Evolutionary conservation across 768 basidiomycete species (phyloP), one percentile per base, ranked within the genome.

Genomic region (Amanita inopinata): DNA sequence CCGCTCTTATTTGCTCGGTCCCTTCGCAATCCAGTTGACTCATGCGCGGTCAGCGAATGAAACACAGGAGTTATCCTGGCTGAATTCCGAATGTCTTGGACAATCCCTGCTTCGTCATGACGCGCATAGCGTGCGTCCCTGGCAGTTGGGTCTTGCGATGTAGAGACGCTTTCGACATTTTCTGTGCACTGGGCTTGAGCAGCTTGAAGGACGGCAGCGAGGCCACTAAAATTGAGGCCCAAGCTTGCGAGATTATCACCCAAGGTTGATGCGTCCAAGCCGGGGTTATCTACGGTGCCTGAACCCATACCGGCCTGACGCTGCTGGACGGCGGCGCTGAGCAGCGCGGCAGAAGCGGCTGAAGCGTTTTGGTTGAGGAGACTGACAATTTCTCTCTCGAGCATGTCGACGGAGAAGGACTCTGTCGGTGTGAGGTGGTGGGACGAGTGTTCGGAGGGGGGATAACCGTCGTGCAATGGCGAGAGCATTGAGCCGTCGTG

Each of bases 191-290:
- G 78, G 3, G 76, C 76, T 38, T 84, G 80, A 6, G 80, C 86
- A 40, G 83, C 85, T 49, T 87, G 83, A 22, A 88, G 64, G 50
- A 86, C 80, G 36, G 83, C 84, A n/a, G 80, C 83, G 36, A 89
- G 72, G 3, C 77, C 73, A 49, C 67, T 74, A 31, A 84, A 57
- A 52, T 72, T 74, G 33, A 82, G 61, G 25, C 71, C 69, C n/a
- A 80, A 59, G 36, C 69, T 66, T 7, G 63, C 51, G 31, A 67
- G 61, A 40, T 49, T 51, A 23, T 64, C 67, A 23, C 57, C 46
- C 46, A 55, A 58, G 33, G 49, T 27, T 38, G 54, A 51, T 51
- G 54, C 50, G 53, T 54, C 53, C 43, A 53, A 58, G 60, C 53
- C 55, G 52, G 52, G 46, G 47, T 43, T 38, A 14, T 40, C 45